These are phyloP conservation scores for Lasiodiplodia gonubiensis DNA, from an alignment of 2,329 filamentous ascomycete genomes.

Conservation along the genomic window DNA sequence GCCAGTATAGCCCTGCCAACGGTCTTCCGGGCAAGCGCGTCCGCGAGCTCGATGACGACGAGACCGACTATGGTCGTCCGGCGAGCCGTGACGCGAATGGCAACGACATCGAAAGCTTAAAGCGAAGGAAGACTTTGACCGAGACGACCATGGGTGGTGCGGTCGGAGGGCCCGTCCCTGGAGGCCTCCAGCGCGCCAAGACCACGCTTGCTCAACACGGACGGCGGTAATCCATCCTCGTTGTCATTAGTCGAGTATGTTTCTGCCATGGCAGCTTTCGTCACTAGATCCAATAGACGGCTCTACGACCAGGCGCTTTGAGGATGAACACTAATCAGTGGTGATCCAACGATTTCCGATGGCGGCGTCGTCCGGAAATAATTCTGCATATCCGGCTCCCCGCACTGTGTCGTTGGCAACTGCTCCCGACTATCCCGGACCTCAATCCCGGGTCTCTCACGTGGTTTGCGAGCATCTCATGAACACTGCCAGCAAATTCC, in stretches of 20 bases:
- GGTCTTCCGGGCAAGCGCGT: constrained; percentile 67
- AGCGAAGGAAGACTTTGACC: constrained; percentile 79
- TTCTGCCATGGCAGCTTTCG: constrained; percentile 28
- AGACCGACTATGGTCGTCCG: constrained; percentile 70
- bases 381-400: constrained; percentile 18
- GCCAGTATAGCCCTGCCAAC: constrained; percentile 69
- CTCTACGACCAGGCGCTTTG: constrained; percentile 24
- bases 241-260: constrained; percentile 11
- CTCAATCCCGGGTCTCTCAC: constrained; percentile 16
- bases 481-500: constrained; percentile 22
- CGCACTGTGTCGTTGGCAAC: constrained; percentile 18
- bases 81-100: constrained; percentile 60
- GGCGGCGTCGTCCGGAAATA: constrained; percentile 3
- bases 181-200: constrained; percentile 31
- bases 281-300: constrained; percentile 29
- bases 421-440: constrained; percentile 18
- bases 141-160: constrained; percentile 59
- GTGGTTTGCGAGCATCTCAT: constrained; percentile 21
- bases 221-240: constrained; percentile 20
- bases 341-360: constrained; percentile 3
- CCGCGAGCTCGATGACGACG: constrained; percentile 65
- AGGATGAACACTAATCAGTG: constrained; percentile 27
- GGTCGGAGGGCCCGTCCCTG: constrained; percentile 42
- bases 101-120: constrained; percentile 68
- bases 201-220: constrained; percentile 27